A percentile compares a stretch with the other conserved stretches of the same genome.
Conservation (phyloP, 2,329 filamentous ascomycete species). For the Zymoseptoria tritici region DNA sequence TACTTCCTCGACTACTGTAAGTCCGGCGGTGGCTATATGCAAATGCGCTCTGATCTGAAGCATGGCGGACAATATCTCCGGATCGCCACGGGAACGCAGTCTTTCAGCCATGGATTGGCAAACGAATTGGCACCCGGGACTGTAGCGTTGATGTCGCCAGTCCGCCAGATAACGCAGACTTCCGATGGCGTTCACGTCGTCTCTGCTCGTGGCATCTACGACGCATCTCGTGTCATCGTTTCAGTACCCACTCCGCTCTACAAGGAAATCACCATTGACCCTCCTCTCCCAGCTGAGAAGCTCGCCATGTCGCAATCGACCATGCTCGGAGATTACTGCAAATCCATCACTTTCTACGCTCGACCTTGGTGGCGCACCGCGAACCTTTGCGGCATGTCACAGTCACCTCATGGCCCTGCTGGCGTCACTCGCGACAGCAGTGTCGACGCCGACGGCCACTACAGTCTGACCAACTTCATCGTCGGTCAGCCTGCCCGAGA, state of each 20-base stretch:
- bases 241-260: conserved; percentile 43
- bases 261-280: conserved; percentile 42
- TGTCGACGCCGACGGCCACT: conserved; percentile 19
- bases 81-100: conserved; percentile 42
- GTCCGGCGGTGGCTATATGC: conserved; percentile 44
- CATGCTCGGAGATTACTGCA: conserved; percentile 43
- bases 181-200: conserved; percentile 19
- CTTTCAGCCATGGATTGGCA: conserved; percentile 34
- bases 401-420: conserved; percentile 42
- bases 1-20: conserved; percentile 52
- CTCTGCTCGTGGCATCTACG: conserved; percentile 25
- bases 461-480: conserved; percentile 37
- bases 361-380: conserved; percentile 41
- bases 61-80: conserved; percentile 49
- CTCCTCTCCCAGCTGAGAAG: conserved; percentile 39
- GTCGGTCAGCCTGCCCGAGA: conserved; percentile 32
- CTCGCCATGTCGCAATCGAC: conserved; percentile 16
- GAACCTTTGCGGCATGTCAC: conserved; percentile 41
- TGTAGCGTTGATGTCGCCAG: conserved; percentile 17
- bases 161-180: conserved; percentile 15
- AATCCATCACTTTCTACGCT: conserved; percentile 43
- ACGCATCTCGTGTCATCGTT: conserved; percentile 41
- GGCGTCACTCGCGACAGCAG: conserved; percentile 42
- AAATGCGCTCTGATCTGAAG: conserved; percentile 48
- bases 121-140: conserved; percentile 24